These are phyloP conservation scores for Amanita thiersii DNA, from an alignment of 768 basidiomycete genomes.

Conservation along the genomic window DNA sequence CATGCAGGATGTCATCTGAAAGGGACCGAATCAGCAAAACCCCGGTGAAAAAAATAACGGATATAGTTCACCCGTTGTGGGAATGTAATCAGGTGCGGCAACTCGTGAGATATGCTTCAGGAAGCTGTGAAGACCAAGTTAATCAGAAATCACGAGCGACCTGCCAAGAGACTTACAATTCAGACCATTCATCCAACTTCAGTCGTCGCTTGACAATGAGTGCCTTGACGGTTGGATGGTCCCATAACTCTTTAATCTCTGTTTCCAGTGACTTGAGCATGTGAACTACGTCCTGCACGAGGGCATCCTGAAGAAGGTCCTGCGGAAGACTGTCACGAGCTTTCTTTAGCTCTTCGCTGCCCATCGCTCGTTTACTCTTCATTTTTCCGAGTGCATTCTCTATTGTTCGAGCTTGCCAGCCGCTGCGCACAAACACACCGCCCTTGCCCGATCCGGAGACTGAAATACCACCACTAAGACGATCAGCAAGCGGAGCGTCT, in stretches of 20 bases:
- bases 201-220: slow-evolving; percentile 62
- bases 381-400: slow-evolving; percentile 41
- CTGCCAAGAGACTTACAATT: slow-evolving; percentile 53
- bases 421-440: slow-evolving; percentile 68
- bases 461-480: slow-evolving; percentile 65
- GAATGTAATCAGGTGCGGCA: slow-evolving; percentile 59
- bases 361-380: slow-evolving; percentile 22
- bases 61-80: slow-evolving; percentile 52
- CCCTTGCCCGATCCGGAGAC: slow-evolving; percentile 73
- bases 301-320: slow-evolving; percentile 37
- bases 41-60: slow-evolving; percentile 10
- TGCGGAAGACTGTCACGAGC: slow-evolving; percentile 21
- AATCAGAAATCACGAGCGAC: slow-evolving; percentile 2
- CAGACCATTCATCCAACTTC: slow-evolving; percentile 81
- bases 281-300: slow-evolving; percentile 53
- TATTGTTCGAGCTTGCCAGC: slow-evolving; percentile 70
- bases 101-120: slow-evolving; percentile 67
- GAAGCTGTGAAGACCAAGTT: slow-evolving; percentile 43
- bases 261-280: slow-evolving; percentile 51
- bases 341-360: slow-evolving; percentile 22
- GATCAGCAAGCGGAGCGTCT: slow-evolving; percentile 59
- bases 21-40: slow-evolving; percentile 20
- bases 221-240: slow-evolving; percentile 59
- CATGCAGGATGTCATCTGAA: slow-evolving; percentile 78
- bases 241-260: slow-evolving; percentile 69